These are phyloP conservation scores for Taphrina wiesneri DNA, from an alignment of 1,139 yeast genomes.

Conservation along the genomic window DNA sequence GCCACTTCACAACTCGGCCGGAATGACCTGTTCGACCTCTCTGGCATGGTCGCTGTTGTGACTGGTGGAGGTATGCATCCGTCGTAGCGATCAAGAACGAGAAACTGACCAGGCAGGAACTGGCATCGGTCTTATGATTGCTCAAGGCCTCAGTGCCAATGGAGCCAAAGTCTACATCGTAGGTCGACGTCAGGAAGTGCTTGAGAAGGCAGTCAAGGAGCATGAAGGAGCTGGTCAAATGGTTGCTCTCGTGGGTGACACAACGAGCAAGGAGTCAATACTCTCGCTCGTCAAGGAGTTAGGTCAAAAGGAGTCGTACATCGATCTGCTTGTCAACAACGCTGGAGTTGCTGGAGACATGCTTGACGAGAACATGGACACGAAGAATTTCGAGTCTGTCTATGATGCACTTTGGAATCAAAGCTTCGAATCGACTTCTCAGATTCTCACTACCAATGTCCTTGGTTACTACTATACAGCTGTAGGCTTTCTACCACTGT, in stretches of 20 bases:
- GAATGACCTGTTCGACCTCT: constrained; percentile 36
- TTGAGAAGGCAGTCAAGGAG: constrained; percentile 38
- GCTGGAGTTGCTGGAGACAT: constrained; percentile 39
- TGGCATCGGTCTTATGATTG: constrained; percentile 40
- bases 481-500: constrained; percentile 38
- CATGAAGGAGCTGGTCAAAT: constrained; percentile 38
- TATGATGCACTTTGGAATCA: constrained; percentile 36
- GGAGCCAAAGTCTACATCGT: constrained; percentile 40
- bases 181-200: constrained; percentile 39
- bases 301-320: constrained; percentile 37
- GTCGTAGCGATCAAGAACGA: not conserved
- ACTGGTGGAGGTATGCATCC: constrained; percentile 38
- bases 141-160: constrained; percentile 39
- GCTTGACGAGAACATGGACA: constrained; percentile 19
- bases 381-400: constrained; percentile 33
- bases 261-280: constrained; percentile 38
- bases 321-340: constrained; percentile 39
- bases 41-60: constrained; percentile 39
- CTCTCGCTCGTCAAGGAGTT: constrained; percentile 31
- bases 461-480: constrained; percentile 39
- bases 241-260: constrained; percentile 38
- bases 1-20: constrained; percentile 37
- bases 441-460: constrained; percentile 36
- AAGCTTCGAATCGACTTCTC: constrained; percentile 2
- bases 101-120: constrained; percentile 35